A percentile compares a stretch with the other conserved stretches of the same genome.
Evolutionary conservation across 192 early-diverging fungal species (phyloP).

Genomic region (Backusella mclennaniae): DNA sequence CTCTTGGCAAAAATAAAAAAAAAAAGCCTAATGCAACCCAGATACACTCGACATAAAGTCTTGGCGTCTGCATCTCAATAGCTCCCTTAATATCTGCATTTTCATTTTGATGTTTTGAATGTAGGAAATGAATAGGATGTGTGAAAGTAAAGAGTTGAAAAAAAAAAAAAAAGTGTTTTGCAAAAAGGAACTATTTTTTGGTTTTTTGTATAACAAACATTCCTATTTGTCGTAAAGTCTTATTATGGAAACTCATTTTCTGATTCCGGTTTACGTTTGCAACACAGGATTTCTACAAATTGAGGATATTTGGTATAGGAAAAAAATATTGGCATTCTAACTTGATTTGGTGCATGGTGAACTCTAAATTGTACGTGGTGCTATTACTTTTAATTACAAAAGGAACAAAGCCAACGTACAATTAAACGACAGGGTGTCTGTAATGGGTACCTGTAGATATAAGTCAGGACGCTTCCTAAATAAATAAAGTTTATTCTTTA

Average conservation of each 20-base stretch:
- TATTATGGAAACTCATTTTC: background rate
- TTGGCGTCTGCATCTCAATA: slow-evolving; percentile 11
- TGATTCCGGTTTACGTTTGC: background rate
- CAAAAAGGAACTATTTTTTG: background rate
- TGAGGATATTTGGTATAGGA: background rate
- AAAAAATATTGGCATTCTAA: background rate
- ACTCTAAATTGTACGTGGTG: background rate
- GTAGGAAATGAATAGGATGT: background rate
- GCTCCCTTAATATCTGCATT: background rate
- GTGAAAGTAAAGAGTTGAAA: background rate
- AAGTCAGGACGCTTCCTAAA: background rate
- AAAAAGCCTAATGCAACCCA: background rate
- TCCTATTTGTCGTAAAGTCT: background rate
- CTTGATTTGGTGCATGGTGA: background rate
- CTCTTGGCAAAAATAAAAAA: slow-evolving; percentile 11
- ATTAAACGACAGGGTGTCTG: background rate
- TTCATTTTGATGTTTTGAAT: background rate
- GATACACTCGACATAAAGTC: slow-evolving; percentile 10
- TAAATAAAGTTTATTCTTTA: background rate
- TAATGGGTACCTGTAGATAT: background rate
- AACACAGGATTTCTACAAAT: background rate
- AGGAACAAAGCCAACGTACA: background rate
- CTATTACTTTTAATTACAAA: background rate
- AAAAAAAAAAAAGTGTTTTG: background rate
- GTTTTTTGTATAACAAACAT: background rate